Evolutionary conservation across 2,329 filamentous ascomycete species (phyloP).

Genomic region (Aspergillus spinulosporus): DNA sequence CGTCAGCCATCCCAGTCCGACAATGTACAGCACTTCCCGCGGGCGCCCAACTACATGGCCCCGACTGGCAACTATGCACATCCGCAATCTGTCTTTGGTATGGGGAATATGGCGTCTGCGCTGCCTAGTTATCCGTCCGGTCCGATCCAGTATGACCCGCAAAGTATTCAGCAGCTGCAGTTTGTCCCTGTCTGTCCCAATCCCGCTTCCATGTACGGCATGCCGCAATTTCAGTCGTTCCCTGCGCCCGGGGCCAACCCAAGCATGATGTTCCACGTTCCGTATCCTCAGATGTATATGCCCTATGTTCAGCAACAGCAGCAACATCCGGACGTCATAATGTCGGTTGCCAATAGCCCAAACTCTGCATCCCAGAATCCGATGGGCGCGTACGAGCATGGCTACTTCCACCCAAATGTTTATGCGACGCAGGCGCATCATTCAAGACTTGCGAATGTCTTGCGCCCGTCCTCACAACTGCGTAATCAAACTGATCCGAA

Average conservation of each 20-base stretch:
- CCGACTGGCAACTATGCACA: conserved; percentile 24
- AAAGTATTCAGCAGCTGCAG: conserved; percentile 28
- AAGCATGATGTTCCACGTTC: conserved; percentile 27
- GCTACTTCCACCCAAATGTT: conserved; percentile 29
- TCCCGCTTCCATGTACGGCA: conserved; percentile 33
- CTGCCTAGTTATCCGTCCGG: conserved; percentile 30
- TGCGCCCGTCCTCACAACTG: conserved; percentile 12
- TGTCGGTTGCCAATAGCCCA: conserved; percentile 14
- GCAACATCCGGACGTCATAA: conserved; percentile 22
- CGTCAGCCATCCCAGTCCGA: conserved; percentile 17
- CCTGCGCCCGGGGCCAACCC: conserved; percentile 18
- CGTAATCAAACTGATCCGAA: conserved; percentile 7
- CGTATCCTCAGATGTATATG: conserved; percentile 29
- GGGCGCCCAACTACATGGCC: conserved; percentile 20
- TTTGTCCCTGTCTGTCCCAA: conserved; percentile 26
- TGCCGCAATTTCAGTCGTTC: conserved; percentile 31
- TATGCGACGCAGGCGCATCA: conserved; percentile 27
- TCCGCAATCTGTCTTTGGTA: conserved; percentile 26
- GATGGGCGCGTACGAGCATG: conserved; percentile 23
- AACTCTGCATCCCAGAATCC: conserved; percentile 25
- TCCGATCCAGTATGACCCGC: conserved; percentile 29
- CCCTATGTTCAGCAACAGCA: conserved; percentile 32
- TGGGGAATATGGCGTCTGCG: conserved; percentile 33
- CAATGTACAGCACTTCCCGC: conserved; percentile 24
- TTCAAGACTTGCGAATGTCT: conserved; percentile 9